Evolutionary conservation across 1,284 basidiomycete genomes (phyloP).

Genomic region (Melanopsichium pennsylvanicum): DNA sequence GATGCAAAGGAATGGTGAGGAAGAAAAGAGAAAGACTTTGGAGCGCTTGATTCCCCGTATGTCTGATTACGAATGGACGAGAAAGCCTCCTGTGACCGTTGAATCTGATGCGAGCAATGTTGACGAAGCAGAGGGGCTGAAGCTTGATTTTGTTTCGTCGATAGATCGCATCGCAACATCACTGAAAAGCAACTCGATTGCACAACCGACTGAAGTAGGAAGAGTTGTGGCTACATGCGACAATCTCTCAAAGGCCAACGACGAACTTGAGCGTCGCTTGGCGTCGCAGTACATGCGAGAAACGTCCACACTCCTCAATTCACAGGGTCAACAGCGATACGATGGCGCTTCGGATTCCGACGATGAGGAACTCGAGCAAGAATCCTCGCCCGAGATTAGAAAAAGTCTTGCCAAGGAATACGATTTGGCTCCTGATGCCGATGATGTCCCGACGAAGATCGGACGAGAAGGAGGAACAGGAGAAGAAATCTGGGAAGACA

Average conservation of each 20-base stretch:
- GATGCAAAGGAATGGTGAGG: slow-evolving; percentile 4
- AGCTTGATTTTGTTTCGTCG: slow-evolving; percentile 24
- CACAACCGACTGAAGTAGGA: too few species aligned
- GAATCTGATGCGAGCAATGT: background rate
- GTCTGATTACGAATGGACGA: slow-evolving; percentile 29
- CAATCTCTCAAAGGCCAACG: slow-evolving; percentile 17
- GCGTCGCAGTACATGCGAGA: slow-evolving; percentile 45
- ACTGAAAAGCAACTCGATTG: background rate
- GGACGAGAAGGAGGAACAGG: too few species aligned
- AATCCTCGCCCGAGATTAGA: slow-evolving; percentile 19
- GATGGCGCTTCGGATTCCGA: slow-evolving; percentile 47
- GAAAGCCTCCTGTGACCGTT: background rate
- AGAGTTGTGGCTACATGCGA: slow-evolving; percentile 5
- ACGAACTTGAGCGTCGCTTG: slow-evolving; percentile 20
- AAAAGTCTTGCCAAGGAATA: slow-evolving; percentile 21
- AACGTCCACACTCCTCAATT: slow-evolving; percentile 21
- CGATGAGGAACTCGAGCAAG: slow-evolving; percentile 31
- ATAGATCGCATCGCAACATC: slow-evolving; percentile 27
- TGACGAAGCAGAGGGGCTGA: background rate
- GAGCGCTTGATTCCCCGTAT: slow-evolving; percentile 30
- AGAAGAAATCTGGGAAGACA: slow-evolving; percentile 11
- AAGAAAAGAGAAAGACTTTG: slow-evolving; percentile 17
- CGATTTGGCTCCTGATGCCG: too few species aligned
- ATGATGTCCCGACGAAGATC: too few species aligned
- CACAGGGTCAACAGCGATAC: slow-evolving; percentile 24